A percentile compares a stretch with the other conserved stretches of the same genome.
phyloP scores from a whole-genome alignment of 177 flowering plant species.

The Tripterygium wilfordii region DNA sequence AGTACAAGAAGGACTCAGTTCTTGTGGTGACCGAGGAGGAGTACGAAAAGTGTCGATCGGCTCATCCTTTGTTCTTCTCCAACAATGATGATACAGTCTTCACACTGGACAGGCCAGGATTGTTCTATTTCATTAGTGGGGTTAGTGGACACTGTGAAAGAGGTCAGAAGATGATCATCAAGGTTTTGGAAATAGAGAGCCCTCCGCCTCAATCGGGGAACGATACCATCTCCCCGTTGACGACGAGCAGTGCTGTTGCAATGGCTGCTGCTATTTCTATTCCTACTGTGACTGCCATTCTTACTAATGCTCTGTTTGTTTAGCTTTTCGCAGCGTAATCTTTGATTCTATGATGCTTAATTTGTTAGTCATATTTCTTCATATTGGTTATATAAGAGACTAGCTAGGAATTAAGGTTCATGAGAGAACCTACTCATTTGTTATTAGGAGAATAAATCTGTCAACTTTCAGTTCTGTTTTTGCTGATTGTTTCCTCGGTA shows the following conservation, averaged over 20 bases:
- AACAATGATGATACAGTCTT: conserved; percentile 48
- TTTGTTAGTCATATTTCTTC: no score
- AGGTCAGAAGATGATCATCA: conserved; percentile 58
- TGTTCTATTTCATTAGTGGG: conserved; percentile 64
- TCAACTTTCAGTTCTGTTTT: no score
- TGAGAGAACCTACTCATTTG: no score
- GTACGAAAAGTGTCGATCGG: conserved; percentile 38
- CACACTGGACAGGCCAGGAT: conserved; percentile 34
- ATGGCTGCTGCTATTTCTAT: neutral
- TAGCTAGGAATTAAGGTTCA: no score
- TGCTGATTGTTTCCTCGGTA: no score
- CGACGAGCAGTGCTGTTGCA: neutral
- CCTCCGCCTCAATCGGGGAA: conserved; percentile 9
- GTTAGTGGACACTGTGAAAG: conserved; percentile 48
- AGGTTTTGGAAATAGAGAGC: conserved; percentile 33
- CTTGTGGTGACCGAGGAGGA: conserved; percentile 46
- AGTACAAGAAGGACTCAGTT: conserved; percentile 54
- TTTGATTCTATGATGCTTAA: no score
- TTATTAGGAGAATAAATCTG: no score
- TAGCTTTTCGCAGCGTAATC: no score
- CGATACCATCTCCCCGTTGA: neutral
- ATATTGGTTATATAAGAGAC: no score
- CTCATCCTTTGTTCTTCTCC: conserved; percentile 43
- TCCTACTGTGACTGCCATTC: neutral
- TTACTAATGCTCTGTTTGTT: conserved; percentile 4